These are phyloP conservation scores for Pythium inflatum DNA, from an alignment of 352 stramenopile genomes.

Conservation along the genomic window DNA sequence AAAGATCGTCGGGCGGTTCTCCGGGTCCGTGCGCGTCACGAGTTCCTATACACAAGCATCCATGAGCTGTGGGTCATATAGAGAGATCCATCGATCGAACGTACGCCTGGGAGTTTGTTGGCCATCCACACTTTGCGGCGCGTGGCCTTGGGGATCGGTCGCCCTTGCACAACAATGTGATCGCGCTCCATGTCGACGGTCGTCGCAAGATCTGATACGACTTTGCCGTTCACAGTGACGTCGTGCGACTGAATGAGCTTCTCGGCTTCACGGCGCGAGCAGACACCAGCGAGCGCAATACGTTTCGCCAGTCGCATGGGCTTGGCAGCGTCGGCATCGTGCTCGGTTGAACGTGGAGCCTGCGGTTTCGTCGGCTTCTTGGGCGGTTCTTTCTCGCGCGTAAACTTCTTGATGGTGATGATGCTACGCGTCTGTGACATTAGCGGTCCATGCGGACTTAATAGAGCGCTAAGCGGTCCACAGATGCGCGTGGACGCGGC, in stretches of 20 bases:
- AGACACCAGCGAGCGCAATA: slow-evolving; percentile 81
- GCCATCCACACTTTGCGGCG: slow-evolving; percentile 84
- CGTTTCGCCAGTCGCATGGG: slow-evolving; percentile 76
- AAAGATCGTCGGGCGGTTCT: slow-evolving; percentile 88
- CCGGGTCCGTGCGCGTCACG: slow-evolving; percentile 75
- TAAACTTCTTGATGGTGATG: slow-evolving; percentile 59
- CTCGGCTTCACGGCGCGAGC: slow-evolving; percentile 84
- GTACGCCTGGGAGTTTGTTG: slow-evolving; percentile 85
- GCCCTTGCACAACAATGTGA: slow-evolving; percentile 60
- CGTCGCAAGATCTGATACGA: slow-evolving; percentile 61
- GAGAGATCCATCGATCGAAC: slow-evolving; percentile 23
- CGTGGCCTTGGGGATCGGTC: slow-evolving; percentile 40
- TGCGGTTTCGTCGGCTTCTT: too few species aligned
- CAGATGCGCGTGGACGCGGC: slow-evolving; percentile 1
- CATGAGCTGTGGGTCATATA: not conserved
- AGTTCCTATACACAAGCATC: slow-evolving; percentile 55
- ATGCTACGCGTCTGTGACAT: slow-evolving; percentile 32
- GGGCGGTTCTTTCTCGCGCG: slow-evolving; percentile 23
- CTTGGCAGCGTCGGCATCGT: slow-evolving; percentile 4
- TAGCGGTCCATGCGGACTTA: not conserved
- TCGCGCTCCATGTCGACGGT: slow-evolving; percentile 62
- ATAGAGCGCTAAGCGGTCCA: not conserved
- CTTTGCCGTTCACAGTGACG: slow-evolving; percentile 77
- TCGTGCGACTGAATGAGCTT: slow-evolving; percentile 72
- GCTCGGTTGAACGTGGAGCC: not conserved